phyloP scores from a whole-genome alignment of 805 yeast species.

The Candida rishiriensis region DNA sequence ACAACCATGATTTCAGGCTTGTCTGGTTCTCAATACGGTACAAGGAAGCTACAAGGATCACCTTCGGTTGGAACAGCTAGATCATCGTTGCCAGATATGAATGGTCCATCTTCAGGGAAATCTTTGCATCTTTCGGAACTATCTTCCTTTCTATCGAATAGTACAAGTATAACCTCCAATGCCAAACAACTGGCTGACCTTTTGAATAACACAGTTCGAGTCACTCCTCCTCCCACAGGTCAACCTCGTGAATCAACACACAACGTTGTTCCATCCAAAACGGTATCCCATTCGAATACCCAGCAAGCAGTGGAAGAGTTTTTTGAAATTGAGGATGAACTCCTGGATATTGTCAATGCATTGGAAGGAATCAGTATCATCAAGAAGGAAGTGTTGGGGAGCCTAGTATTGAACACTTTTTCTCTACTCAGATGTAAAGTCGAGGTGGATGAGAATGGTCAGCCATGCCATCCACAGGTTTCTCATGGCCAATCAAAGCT shows the following conservation, averaged over 20 bases:
- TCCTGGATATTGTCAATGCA: conserved; percentile 6
- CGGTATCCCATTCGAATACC: too few species aligned
- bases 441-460: background rate
- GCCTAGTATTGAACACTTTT: conserved; percentile 12
- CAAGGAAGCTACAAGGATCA: too few species aligned
- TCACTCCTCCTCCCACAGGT: too few species aligned
- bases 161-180: background rate
- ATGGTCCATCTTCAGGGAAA: too few species aligned
- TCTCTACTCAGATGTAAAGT: conserved; percentile 11
- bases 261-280: too few species aligned
- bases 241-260: too few species aligned
- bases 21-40: conserved; percentile 2
- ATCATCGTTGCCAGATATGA: background rate
- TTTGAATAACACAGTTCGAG: background rate
- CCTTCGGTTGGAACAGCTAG: background rate
- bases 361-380: conserved; percentile 7
- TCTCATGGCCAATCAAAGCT: conserved; percentile 1
- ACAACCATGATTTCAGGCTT: conserved; percentile 8
- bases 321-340: conserved; percentile 12
- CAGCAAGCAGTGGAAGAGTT: conserved; percentile 5
- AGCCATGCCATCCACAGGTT: too few species aligned
- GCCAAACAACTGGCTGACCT: background rate
- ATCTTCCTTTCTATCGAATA: background rate
- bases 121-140: background rate
- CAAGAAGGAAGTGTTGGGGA: conserved; percentile 10